Base-by-base conservation (phyloP, 116 monocot genomes). In the Cymodocea nodosa region DNA sequence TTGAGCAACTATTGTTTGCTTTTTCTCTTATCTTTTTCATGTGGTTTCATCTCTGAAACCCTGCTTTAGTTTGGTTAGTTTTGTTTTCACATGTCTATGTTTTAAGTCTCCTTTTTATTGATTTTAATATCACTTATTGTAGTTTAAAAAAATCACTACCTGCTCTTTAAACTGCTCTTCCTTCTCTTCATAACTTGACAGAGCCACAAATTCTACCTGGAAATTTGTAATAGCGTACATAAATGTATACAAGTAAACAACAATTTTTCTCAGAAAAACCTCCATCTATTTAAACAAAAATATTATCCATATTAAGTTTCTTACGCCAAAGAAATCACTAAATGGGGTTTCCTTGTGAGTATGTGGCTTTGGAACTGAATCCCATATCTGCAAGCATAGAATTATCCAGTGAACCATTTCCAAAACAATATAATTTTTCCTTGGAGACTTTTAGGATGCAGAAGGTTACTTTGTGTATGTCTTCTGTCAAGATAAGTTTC, bases 241-340 rank as follows among this genome's bases (percentile, higher is more conserved):
- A 65, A 39, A 73, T 40, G 37, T 23, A 24, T 56, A 22, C 12
- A 52, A 39, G 10, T 24, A 63, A 25, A 22, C 23, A 49, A 59
- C 0, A 6, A 15, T 1, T 24, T 60, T 15, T 15, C 23, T 15
- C 15, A 19, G 6, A 60, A 10, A n/a, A 13, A 3, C 34, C 6
- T 24, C 34, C 10, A 44, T 44, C 0, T 1, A 44, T 44, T 8
- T 44, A 10, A 5, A 44, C 2, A 44, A 44, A 44, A 44, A 44
- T 10, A 44, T 44, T 1, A 10, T 44, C 44, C 44, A 22, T 2
- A 19, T 39, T n/a, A 11, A 53, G 50, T 52, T 40, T 37, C 81
- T 76, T 85, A 95, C 95, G 77, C 85, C 80, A 65, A 95, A 95
- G 80, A 95, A 95, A 71, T 90, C 95, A 80, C 87, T 87, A 1